phyloP scores from a whole-genome alignment of 1,284 basidiomycete species.

The Cryptococcus sp. region DNA sequence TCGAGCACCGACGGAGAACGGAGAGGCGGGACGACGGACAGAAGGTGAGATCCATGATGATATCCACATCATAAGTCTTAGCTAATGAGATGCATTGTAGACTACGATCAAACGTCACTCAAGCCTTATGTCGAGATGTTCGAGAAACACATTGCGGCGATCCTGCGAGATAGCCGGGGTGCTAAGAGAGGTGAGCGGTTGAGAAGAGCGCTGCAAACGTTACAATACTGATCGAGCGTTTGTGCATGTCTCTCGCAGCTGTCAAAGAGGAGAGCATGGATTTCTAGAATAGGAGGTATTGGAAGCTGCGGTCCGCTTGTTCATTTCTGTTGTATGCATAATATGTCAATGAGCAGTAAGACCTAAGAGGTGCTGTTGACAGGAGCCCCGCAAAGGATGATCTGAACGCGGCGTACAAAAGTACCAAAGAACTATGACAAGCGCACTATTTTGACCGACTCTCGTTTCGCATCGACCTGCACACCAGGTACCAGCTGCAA shows the following conservation, averaged over 20 bases:
- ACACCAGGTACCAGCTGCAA: too few relatives aligned
- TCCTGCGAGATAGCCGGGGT: slow-evolving; percentile 53
- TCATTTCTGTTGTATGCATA: slow-evolving; percentile 15
- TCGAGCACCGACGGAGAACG: slow-evolving; percentile 55
- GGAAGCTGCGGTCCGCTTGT: not conserved
- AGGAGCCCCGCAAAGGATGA: too few relatives aligned
- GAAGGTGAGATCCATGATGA: slow-evolving; percentile 24
- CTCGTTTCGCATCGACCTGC: too few relatives aligned
- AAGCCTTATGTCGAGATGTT: slow-evolving; percentile 89
- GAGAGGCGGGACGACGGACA: slow-evolving; percentile 30
- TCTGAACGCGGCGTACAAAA: too few relatives aligned
- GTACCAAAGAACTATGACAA: too few relatives aligned
- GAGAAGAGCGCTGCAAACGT: not conserved
- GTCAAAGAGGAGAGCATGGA: slow-evolving; percentile 38
- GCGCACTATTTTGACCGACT: too few relatives aligned
- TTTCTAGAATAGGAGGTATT: slow-evolving; percentile 20
- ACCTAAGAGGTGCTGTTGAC: too few relatives aligned
- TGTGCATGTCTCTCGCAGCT: slow-evolving; percentile 5
- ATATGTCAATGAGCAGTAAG: too few relatives aligned
- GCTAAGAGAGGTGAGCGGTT: slow-evolving; percentile 28
- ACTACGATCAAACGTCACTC: slow-evolving; percentile 61
- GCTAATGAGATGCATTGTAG: slow-evolving; percentile 46
- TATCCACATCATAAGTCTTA: slow-evolving; percentile 44
- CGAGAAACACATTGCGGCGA: slow-evolving; percentile 65
- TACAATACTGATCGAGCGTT: not conserved